Conservation (phyloP, 441 rosid species). For the Corymbia citriodora region DNA sequence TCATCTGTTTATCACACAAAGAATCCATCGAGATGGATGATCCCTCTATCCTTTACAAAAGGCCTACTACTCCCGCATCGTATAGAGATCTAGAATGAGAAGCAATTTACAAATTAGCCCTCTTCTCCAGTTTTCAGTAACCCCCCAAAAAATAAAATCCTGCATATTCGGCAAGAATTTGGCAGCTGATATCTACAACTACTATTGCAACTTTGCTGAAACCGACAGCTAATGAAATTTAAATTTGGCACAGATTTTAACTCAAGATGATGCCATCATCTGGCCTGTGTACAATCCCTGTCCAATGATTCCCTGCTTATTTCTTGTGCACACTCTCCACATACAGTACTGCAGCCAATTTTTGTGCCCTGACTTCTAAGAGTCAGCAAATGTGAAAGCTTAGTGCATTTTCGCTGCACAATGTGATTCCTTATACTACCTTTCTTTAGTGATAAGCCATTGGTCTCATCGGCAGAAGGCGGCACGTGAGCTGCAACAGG, state of each 20-base stretch:
- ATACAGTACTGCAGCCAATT: constrained; percentile 68
- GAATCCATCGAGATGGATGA: background rate
- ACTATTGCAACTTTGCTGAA: background rate
- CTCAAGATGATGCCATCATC: constrained; percentile 11
- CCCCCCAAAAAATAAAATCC: background rate
- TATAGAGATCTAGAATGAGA: background rate
- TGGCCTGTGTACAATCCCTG: constrained; percentile 24
- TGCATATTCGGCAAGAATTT: background rate
- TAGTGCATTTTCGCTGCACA: constrained; percentile 70
- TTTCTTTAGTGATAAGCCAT: constrained; percentile 18
- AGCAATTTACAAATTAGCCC: background rate
- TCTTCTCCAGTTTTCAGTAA: background rate
- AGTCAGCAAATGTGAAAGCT: constrained; percentile 75
- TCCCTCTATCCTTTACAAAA: background rate
- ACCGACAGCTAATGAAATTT: background rate
- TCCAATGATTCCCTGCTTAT: constrained; percentile 72
- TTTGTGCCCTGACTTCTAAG: constrained; percentile 92
- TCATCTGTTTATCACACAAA: background rate
- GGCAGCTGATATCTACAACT: background rate
- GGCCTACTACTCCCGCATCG: background rate
- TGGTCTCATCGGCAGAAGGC: constrained; percentile 25
- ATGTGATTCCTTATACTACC: constrained; percentile 45
- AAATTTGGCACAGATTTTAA: background rate
- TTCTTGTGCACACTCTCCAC: constrained; percentile 93
- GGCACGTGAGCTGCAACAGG: constrained; percentile 10